Evolutionary conservation across 2,329 filamentous ascomycete species (phyloP), one percentile per base, ranked within the genome.

Genomic region (Hymenoscyphus repandus): DNA sequence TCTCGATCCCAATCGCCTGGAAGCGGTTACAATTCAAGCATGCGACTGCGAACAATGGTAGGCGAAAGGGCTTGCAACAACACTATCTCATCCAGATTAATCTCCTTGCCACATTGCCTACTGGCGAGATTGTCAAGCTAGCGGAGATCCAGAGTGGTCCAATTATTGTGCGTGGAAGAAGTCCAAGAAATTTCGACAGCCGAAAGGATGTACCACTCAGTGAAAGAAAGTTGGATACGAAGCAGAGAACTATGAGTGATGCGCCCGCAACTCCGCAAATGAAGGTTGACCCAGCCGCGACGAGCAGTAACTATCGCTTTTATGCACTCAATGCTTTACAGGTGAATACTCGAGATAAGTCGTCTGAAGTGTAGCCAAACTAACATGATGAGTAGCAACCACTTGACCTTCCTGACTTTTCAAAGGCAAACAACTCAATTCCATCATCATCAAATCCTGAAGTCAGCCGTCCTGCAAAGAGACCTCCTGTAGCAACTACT

Each of bases 1-100:
- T 92, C 7, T 88, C 82, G 36, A 82, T 96, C 51, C 88, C 90
- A 1, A 85, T 96, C 47, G 85, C 89, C 32, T 97, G 92, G 92
- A 96, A 96, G 69, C 78, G 92, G 48, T 72, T 97, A 51, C 92
- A 97, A 68, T 97, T 97, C 69, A 88, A 95, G 63, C 93, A 96
- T 61, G 92, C 92, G 1, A 97, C 92, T 0, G 92, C 92, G 45
- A 97, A 97, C 68, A 97, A 97, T 65, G 92, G 92, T 11, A 82
- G 92, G 48, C 80, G 92, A 59, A 96, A 96, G 70, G 92, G 95
- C 57, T 73, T 96, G 42, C 92, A 97, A 66, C 92, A 97, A 68
- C 91, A 96, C 68, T 97, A 96, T 66, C 79, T 95, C 1, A 88
- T 97, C 43, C 85, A 89, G 54, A 83, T 97, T 52, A 90, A 85